Conservation (phyloP, 768 basidiomycete species). For the Kwoniella dendrophila region DNA sequence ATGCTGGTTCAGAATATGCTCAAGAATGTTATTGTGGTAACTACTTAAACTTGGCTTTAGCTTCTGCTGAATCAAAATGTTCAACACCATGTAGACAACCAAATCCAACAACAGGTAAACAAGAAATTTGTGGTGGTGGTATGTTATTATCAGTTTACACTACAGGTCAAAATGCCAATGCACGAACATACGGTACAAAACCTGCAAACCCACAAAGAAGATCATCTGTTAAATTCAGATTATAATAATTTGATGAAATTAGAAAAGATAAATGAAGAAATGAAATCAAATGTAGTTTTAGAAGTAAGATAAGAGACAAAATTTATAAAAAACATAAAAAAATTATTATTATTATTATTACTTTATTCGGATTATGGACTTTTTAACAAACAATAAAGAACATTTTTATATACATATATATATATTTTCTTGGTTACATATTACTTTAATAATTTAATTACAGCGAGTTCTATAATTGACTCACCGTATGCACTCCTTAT, state of each 20-base stretch:
- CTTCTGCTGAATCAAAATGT: constrained; percentile 62
- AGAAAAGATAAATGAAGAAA: background rate
- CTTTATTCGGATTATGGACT: background rate
- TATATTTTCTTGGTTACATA: background rate
- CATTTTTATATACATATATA: background rate
- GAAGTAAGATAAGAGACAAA: too few species aligned
- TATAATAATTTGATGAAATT: constrained; percentile 4
- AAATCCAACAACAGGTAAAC: constrained; percentile 10
- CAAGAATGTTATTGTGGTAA: constrained; percentile 65
- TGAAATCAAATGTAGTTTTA: too few species aligned
- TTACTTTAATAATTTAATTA: constrained; percentile 1
- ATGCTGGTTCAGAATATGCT: constrained; percentile 70
- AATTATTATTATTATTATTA: too few species aligned
- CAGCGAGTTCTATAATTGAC: background rate
- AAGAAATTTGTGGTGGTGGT: constrained; percentile 41
- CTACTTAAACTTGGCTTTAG: constrained; percentile 63
- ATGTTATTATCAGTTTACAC: constrained; percentile 26
- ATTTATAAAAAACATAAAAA: too few species aligned
- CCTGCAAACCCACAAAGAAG: constrained; percentile 1
- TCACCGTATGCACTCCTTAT: constrained; percentile 12
- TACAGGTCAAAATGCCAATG: constrained; percentile 10
- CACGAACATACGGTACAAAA: constrained; percentile 3
- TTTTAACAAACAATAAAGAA: too few species aligned
- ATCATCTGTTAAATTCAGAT: constrained; percentile 18
- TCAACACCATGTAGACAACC: constrained; percentile 71